Percentiles rank a stretch among this genome's conserved stretches.
These are phyloP conservation scores for Lagenidium sp. DNA, from an alignment of 352 stramenopile species.

Conservation along the genomic window DNA sequence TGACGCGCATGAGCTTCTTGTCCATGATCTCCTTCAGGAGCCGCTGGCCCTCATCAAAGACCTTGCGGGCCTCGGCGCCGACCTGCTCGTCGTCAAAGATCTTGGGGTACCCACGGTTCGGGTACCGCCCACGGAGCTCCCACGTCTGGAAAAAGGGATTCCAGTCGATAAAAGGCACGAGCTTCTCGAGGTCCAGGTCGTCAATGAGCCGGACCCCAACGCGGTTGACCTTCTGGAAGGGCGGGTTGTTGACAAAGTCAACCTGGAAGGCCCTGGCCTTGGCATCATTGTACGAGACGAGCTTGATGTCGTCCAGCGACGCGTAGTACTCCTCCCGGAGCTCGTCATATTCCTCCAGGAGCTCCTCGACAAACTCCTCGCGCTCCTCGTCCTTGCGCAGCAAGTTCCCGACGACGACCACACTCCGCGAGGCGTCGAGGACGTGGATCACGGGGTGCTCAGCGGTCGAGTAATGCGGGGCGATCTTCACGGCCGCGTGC, in stretches of 20 bases:
- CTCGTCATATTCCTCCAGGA: constrained; percentile 92
- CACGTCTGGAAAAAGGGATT: constrained; percentile 99
- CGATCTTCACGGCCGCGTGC: constrained; percentile 98
- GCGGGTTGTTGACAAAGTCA: constrained; percentile 85
- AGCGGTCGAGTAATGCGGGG: constrained; percentile 92
- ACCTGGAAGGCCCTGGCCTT: constrained; percentile 80
- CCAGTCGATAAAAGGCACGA: constrained; percentile 98
- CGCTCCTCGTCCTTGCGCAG: constrained; percentile 85
- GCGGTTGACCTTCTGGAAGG: constrained; percentile 76
- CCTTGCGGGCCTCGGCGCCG: constrained; percentile 92
- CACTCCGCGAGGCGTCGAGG: constrained; percentile 94
- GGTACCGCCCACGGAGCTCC: constrained; percentile 95
- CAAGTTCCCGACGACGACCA: constrained; percentile 93
- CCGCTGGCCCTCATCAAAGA: constrained; percentile 94
- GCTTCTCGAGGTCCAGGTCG: constrained; percentile 73
- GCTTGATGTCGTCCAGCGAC: constrained; percentile 63
- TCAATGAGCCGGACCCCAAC: constrained; percentile 86
- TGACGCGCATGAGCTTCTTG: constrained; percentile 88
- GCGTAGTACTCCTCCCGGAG: constrained; percentile 84
- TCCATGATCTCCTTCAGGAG: constrained; percentile 93
- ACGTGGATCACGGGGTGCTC: constrained; percentile 97
- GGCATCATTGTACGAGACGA: constrained; percentile 36
- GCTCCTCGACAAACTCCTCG: constrained; percentile 92
- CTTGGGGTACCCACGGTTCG: constrained; percentile 97
- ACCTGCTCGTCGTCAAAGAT: constrained; percentile 97